Evolutionary conservation across 345 rosid genomes (phyloP).

Genomic region (Salix arbutifolia): DNA sequence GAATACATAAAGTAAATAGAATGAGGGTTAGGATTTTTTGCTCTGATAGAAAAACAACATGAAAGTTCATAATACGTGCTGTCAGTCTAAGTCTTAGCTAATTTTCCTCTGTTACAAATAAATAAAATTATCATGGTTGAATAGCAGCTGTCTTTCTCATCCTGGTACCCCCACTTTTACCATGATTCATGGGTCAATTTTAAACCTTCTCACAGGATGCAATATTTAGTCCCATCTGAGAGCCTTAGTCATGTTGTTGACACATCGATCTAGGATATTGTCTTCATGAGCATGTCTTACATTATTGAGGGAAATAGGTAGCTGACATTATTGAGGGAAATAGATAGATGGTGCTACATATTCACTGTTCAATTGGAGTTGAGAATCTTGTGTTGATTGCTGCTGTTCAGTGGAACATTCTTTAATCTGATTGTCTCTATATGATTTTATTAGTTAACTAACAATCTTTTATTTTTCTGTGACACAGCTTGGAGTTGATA

Average conservation of each 20-base stretch:
- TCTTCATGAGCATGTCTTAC: not conserved
- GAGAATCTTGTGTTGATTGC: not conserved
- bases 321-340: not conserved
- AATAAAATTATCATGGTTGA: not conserved
- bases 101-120: not conserved
- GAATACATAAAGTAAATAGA: not conserved
- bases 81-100: not conserved
- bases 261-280: not conserved
- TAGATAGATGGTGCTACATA: not conserved
- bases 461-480: not conserved
- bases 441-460: not conserved
- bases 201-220: not conserved
- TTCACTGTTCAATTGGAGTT: not conserved
- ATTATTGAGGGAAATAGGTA: not conserved
- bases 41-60: not conserved
- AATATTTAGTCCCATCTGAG: not conserved
- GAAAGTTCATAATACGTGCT: not conserved
- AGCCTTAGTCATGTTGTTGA: not conserved
- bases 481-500: conserved; percentile 82
- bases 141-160: not conserved
- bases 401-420: not conserved
- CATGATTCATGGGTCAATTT: not conserved
- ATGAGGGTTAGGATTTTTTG: not conserved
- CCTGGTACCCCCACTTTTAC: not conserved
- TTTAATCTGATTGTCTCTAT: not conserved